A percentile compares a stretch with the other conserved stretches of the same genome.
Conservation (phyloP, 305 asterid genomes). For the Fraxinus velutina region DNA sequence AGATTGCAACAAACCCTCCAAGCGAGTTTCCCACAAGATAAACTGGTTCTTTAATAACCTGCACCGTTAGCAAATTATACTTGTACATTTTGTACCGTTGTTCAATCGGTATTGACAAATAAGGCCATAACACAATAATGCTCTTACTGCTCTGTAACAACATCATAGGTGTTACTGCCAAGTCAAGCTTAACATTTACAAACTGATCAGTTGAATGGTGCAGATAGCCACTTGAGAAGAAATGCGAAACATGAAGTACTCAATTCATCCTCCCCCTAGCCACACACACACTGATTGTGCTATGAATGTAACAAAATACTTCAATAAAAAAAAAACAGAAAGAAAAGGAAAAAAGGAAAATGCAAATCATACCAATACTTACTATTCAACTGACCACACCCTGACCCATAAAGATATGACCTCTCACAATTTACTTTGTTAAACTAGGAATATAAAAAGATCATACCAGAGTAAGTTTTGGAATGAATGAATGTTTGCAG, state of each 20-base stretch:
- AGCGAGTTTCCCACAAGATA: slow-evolving; percentile 83
- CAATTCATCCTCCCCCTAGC: background rate
- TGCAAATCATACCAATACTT: background rate
- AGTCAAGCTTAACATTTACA: background rate
- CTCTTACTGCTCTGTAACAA: background rate
- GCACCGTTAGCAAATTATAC: slow-evolving; percentile 18
- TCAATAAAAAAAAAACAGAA: background rate
- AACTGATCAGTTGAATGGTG: background rate
- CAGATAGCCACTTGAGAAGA: background rate
- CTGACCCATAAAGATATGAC: background rate
- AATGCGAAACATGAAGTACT: background rate
- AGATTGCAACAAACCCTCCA: slow-evolving; percentile 76
- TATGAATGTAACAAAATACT: background rate
- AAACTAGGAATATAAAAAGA: background rate
- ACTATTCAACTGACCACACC: background rate
- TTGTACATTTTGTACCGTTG: background rate
- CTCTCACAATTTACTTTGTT: background rate
- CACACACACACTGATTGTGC: background rate
- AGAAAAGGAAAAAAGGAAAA: background rate
- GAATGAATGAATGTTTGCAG: background rate
- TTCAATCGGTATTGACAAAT: background rate
- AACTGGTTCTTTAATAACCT: slow-evolving; percentile 79
- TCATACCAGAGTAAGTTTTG: background rate
- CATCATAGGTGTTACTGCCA: background rate
- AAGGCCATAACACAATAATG: background rate